Conservation (phyloP, 1,284 basidiomycete species). For the Heliocybe sulcata region DNA sequence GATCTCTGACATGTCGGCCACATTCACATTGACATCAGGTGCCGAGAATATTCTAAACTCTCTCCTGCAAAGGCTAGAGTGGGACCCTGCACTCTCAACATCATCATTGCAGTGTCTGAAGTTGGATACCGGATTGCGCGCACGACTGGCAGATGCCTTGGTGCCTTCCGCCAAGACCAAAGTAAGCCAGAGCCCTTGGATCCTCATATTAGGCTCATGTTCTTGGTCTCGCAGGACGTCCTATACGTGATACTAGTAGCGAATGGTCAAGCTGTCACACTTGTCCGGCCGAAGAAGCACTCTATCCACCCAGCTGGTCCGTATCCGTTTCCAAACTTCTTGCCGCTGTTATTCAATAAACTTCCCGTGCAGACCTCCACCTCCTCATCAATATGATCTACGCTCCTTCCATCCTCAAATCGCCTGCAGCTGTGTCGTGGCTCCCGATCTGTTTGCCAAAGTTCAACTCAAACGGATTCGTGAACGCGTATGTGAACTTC, state of each 20-base stretch:
- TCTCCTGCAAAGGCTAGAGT: slow-evolving; percentile 64
- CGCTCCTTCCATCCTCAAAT: slow-evolving; percentile 59
- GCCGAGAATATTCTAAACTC: slow-evolving; percentile 78
- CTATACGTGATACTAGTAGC: slow-evolving; percentile 87
- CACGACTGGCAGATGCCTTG: slow-evolving; percentile 68
- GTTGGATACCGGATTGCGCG: slow-evolving; percentile 62
- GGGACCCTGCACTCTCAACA: slow-evolving; percentile 74
- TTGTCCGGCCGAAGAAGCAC: slow-evolving; percentile 87
- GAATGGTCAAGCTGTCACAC: slow-evolving; percentile 74
- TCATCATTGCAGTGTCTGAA: slow-evolving; percentile 79
- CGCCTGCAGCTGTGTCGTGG: slow-evolving; percentile 82
- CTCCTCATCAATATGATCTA: slow-evolving; percentile 80
- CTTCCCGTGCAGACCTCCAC: slow-evolving; percentile 64
- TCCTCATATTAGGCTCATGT: slow-evolving; percentile 1
- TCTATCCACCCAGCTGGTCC: slow-evolving; percentile 90
- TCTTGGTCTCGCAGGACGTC: slow-evolving; percentile 52
- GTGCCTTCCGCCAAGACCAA: slow-evolving; percentile 77
- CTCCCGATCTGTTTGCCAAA: slow-evolving; percentile 94
- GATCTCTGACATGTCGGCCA: neutral
- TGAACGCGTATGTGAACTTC: slow-evolving; percentile 89
- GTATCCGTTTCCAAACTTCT: slow-evolving; percentile 8
- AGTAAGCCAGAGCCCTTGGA: slow-evolving; percentile 30
- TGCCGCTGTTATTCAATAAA: slow-evolving; percentile 3
- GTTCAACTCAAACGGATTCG: slow-evolving; percentile 86
- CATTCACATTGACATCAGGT: slow-evolving; percentile 34